Evolutionary conservation across 345 rosid genomes (phyloP), one percentile per base, ranked within the genome.

Genomic region (Lumnitzera littorea): DNA sequence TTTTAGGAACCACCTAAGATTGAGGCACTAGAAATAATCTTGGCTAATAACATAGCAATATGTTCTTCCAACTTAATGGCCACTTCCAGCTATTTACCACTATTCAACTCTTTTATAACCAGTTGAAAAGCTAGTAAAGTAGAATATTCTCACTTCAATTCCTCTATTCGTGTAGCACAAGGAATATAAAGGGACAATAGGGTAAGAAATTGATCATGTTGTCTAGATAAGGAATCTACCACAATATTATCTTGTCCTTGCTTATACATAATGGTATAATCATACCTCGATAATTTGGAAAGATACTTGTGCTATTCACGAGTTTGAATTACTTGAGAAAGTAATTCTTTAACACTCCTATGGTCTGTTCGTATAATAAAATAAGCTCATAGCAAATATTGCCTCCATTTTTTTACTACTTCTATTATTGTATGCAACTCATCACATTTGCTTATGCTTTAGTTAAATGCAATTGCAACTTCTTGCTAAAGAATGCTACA

Each of bases 311-410:
- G 29, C 5, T 62, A 5, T 13, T 15, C 12, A 4, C 0, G 49
- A 24, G 66, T 62, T 24, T 46, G 0, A 16, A 46, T n/a, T 11
- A 46, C 25, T 48, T 47, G 43, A 3, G 24, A 5, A 11, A 14
- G 13, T 13, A 36, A 36, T 11, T 16, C 57, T 5, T 31, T 24
- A 7, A 52, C 6, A 13, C 58, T 51, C 27, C 15, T 13, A 5
- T 62, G 57, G 24, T 62, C 7, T 11, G 7, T 53, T 1, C 25
- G 50, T 16, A 62, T 36, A 31, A 62, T n/a, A 24, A 62, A 62
- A 4, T 29, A 11, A 4, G 24, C 27, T 7, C 57, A 2, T 20
- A 51, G 16, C 20, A 62, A 7, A 20, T 62, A 62, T 15, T 16
- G 57, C 4, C 50, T 27, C 50, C 58, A 52, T 25, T 51, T 17